Conservation (phyloP, 2,329 filamentous ascomycete species). For the Trichoderma asperellum region DNA sequence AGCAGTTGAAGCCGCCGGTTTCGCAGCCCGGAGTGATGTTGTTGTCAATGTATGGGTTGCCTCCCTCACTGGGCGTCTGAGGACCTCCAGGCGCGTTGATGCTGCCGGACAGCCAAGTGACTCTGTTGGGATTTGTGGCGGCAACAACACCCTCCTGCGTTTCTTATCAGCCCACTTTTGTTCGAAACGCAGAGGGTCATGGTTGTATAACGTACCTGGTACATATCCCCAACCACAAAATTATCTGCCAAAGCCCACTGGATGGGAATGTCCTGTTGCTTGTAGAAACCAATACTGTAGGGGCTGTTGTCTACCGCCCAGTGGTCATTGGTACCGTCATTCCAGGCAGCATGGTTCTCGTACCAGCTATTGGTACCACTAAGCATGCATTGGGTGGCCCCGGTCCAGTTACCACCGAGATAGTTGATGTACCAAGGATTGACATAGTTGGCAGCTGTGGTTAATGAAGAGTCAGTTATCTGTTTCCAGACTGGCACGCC, state of each 20-base stretch:
- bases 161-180: not conserved
- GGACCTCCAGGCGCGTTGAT: constrained; percentile 55
- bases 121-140: constrained; percentile 57
- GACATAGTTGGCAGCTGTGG: constrained; percentile 47
- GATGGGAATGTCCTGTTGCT: constrained; percentile 56
- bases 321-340: constrained; percentile 55
- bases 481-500: constrained; percentile 53
- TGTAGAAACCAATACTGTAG: constrained; percentile 56
- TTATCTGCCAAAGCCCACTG: constrained; percentile 59
- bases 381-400: constrained; percentile 59
- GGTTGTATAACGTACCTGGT: constrained; percentile 43
- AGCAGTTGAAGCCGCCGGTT: constrained; percentile 51
- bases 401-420: constrained; percentile 51
- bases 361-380: constrained; percentile 57
- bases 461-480: constrained; percentile 46
- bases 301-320: constrained; percentile 60
- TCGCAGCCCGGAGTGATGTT: constrained; percentile 54
- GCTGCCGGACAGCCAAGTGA: constrained; percentile 54
- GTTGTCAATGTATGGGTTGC: constrained; percentile 53
- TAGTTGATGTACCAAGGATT: constrained; percentile 61
- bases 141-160: constrained; percentile 52
- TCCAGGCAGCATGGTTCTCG: constrained; percentile 56
- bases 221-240: constrained; percentile 61
- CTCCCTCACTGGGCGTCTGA: constrained; percentile 47
- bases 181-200: not conserved